Base-by-base conservation (phyloP, 2,329 filamentous ascomycete genomes). In the Eutypa lata region DNA sequence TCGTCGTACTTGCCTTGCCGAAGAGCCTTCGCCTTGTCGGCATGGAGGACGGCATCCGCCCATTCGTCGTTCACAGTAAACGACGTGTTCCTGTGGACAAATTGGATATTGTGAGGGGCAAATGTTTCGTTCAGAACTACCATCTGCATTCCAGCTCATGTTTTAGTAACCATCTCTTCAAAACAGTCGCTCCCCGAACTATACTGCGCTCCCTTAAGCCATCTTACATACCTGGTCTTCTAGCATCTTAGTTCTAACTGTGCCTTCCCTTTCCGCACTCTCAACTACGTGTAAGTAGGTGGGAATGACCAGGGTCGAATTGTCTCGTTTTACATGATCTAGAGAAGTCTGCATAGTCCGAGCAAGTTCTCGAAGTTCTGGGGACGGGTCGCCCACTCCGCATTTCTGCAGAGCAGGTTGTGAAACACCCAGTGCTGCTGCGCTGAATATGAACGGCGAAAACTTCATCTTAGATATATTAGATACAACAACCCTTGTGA, bases 11-110 rank as follows among this genome's bases (percentile, higher is more conserved):
- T 11, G 10, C 50, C 50, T 31, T 51, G 42, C 24, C 40, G 49
- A n/a, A 51, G 49, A 28, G 38, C 43, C 19, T 22, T 46, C 49
- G 11, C 19, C 38, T 51, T 21, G 4, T 33, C 21, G 4, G 22
- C 38, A 22, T 44, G 16, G 22, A n/a, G 16, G 6, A 18, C 37
- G 31, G 21, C 16, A 11, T 44, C 40, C 10, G 58, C 58, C 59
- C 49, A 51, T 11, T 4, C 4, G 19, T 33, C 21, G 49, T 47
- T 51, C 11, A 47, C 26, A 3, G 49, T 51, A 7, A 16, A 46
- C 10, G 38, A 26, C 28, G 24, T 51, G 49, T 42, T 42, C 10
- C 11, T 31, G 19, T 45, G 40, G 21, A 33, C 24, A 40, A 51
- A 51, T 16, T 46, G 24, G 26, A 51, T 45, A 3, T 31, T 22